Evolutionary conservation across 257 asterid genomes (phyloP).

Genomic region (Avicennia marina): DNA sequence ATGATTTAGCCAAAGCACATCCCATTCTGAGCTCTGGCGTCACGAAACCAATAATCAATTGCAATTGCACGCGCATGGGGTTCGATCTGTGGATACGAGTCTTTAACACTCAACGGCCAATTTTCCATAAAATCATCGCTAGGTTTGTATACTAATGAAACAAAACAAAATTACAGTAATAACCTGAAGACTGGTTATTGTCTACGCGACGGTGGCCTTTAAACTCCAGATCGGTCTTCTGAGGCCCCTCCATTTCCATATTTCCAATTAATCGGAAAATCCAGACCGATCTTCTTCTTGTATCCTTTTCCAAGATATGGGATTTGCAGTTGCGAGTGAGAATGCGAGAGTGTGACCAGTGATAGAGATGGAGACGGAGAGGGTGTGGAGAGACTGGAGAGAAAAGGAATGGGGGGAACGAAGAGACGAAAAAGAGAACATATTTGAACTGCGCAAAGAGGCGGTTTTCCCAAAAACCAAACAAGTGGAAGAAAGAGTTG

Average conservation of each 20-base stretch:
- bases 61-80: neutral
- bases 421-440: no score
- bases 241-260: conserved; percentile 29
- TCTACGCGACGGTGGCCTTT: conserved; percentile 38
- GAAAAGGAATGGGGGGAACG: no score
- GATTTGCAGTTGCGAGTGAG: conserved; percentile 11
- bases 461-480: no score
- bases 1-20: no score
- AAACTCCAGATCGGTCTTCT: conserved; percentile 36
- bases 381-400: no score
- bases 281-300: neutral
- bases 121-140: neutral
- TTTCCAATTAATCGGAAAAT: conserved; percentile 11
- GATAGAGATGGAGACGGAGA: neutral
- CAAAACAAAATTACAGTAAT: neutral
- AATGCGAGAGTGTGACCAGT: neutral
- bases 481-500: no score
- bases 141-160: neutral
- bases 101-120: neutral
- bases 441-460: no score
- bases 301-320: conserved; percentile 17
- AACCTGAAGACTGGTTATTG: conserved; percentile 45
- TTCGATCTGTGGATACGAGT: neutral
- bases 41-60: no score
- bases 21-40: no score